Base-by-base conservation (phyloP, 148 eudicot species). In the Camellia granthamiana region DNA sequence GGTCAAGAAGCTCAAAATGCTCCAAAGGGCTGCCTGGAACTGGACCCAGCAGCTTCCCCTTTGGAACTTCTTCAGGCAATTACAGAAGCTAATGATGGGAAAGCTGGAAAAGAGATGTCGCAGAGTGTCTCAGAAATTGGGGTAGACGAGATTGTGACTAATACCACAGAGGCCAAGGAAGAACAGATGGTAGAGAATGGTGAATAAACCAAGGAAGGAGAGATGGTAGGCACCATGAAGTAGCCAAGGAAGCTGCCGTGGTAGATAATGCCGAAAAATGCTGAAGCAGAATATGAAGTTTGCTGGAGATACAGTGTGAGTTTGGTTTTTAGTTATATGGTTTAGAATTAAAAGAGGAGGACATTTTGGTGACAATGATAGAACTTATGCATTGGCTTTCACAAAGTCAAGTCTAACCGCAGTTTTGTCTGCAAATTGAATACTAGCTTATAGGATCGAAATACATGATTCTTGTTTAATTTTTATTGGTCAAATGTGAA, bases 1-100 rank as follows among this genome's bases (percentile, higher is more conserved):
- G 89, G 87, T 3, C 75, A 41, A 8, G 90, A 90, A 78, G 88
- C 83, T 59, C 86, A 77, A 30, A 81, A 88, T 69, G 89, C 86
- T 72, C 90, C 90, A 1, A 80, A 86, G 65, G 90, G 89, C 67
- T 77, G 79, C 58, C 72, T 81, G 75, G 92, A 90, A 49, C 83
- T 90, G 15, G 92, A 90, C 71, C 90, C 92, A 30, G 92, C 92
- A 16, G 88, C 92, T 58, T 83, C 84, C 58, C 84, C 90, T 42
- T 15, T 79, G 42, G 88, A 88, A 46, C 88, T 87, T 68, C 88
- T 90, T 76, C 83, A 87, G 64, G 76, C 77, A 75, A 81, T 78
- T 11, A n/a, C n/a, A 66, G 58, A 86, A 41, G 77, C 70, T 65
- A 78, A 42, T 56, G 68, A 19, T 72, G 18, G 19, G 30, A 62